Percentiles rank a stretch among this genome's conserved stretches.
Conservation (phyloP, 140 eudicot species). For the Cichorium intybus region DNA sequence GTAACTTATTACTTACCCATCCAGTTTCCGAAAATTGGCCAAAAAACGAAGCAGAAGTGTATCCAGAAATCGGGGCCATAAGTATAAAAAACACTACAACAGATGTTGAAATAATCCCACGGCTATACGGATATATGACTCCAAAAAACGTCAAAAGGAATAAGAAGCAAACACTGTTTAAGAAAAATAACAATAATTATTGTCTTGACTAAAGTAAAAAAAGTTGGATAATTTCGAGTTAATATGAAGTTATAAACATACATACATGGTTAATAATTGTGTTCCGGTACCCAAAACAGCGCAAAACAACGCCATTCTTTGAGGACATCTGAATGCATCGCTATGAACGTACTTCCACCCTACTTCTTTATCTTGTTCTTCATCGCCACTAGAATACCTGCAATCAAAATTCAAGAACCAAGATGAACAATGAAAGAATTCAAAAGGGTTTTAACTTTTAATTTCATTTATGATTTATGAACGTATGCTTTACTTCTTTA, state of each 20-base stretch:
- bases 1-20: conserved; percentile 69
- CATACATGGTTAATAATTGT: conserved; percentile 71
- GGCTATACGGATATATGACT: conserved; percentile 62
- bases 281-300: conserved; percentile 83
- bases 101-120: conserved; percentile 60
- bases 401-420: conserved; percentile 8
- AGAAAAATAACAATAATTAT: conserved; percentile 3
- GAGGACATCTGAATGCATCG: conserved; percentile 80
- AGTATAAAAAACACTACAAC: conserved; percentile 51
- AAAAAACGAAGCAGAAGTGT: conserved; percentile 62
- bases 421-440: background rate
- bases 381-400: conserved; percentile 76
- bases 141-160: conserved; percentile 59
- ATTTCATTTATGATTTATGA: background rate
- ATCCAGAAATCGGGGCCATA: conserved; percentile 71
- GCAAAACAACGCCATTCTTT: conserved; percentile 55
- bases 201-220: background rate
- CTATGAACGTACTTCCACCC: conserved; percentile 79
- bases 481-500: conserved; percentile 51
- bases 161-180: conserved; percentile 49
- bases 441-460: background rate
- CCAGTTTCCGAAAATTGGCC: conserved; percentile 64
- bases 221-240: background rate
- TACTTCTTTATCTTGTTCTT: conserved; percentile 89
- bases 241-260: conserved; percentile 36